These are phyloP conservation scores for Chimonanthus praecox DNA, from an alignment of 164 flowering plant genomes.

Conservation along the genomic window DNA sequence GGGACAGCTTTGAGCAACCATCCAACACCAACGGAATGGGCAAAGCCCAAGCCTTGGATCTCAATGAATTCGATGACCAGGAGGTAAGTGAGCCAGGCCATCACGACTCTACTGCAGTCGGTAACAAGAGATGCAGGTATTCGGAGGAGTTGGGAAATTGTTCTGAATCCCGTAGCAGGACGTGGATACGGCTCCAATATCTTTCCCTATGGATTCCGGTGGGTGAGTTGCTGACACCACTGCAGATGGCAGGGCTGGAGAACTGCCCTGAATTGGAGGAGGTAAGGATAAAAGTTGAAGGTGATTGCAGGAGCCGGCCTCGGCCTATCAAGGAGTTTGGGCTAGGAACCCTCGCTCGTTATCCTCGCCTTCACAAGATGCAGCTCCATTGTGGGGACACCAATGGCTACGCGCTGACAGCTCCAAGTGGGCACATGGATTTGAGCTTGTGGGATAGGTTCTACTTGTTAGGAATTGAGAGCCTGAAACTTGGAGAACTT, in stretches of 20 bases:
- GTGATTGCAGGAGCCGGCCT: conserved; percentile 65
- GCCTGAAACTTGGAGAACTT: conserved; percentile 55
- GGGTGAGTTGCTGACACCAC: conserved; percentile 64
- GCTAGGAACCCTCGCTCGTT: conserved; percentile 37
- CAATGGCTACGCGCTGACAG: conserved; percentile 72
- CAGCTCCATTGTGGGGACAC: conserved; percentile 75
- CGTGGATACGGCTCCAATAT: conserved; percentile 48
- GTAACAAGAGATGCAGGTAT: conserved; percentile 41
- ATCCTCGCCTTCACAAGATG: conserved; percentile 63
- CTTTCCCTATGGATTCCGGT: conserved; percentile 81
- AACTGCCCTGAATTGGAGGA: conserved; percentile 76
- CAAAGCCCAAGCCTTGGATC: conserved; percentile 27
- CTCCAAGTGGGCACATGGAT: conserved; percentile 90
- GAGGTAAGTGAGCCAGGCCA: neutral
- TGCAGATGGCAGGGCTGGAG: conserved; percentile 56
- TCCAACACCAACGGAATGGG: conserved; percentile 6
- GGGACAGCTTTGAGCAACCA: conserved; percentile 32
- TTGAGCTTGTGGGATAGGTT: conserved; percentile 94
- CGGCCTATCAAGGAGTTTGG: conserved; percentile 63
- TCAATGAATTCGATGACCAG: conserved; percentile 15
- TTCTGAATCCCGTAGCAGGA: conserved; percentile 13
- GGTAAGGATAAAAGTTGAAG: conserved; percentile 66
- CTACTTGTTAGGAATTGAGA: conserved; percentile 56
- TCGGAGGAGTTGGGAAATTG: conserved; percentile 1
- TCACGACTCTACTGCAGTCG: neutral